Percentiles rank a stretch among this genome's conserved stretches.
Evolutionary conservation across 2,329 filamentous ascomycete species (phyloP).

Genomic region (Zarea fungicola): DNA sequence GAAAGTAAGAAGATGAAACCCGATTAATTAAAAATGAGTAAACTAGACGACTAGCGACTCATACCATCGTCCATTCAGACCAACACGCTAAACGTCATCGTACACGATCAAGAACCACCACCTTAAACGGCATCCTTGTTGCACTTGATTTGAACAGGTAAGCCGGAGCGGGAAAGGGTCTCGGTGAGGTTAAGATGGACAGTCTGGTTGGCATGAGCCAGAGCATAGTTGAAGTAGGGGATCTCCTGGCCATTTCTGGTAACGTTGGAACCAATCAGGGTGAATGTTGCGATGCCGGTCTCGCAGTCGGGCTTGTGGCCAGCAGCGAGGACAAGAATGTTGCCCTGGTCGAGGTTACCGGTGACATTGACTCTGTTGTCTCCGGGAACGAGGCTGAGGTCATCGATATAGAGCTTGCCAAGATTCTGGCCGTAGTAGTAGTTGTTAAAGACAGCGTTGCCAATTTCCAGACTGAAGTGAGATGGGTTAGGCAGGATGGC

Average conservation of each 20-base stretch:
- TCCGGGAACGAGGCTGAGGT: slow-evolving; percentile 56
- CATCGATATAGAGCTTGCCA: slow-evolving; percentile 52
- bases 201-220: slow-evolving; percentile 45
- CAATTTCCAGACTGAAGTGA: slow-evolving; percentile 59
- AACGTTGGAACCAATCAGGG: slow-evolving; percentile 49
- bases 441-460: slow-evolving; percentile 58
- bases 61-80: not conserved
- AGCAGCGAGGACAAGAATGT: slow-evolving; percentile 40
- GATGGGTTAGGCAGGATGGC: slow-evolving; percentile 60
- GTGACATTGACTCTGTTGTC: slow-evolving; percentile 51
- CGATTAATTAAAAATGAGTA: not conserved
- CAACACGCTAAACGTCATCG: not conserved
- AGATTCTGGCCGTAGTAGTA: slow-evolving; percentile 46
- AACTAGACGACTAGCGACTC: not conserved
- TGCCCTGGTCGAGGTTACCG: slow-evolving; percentile 45
- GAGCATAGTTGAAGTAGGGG: slow-evolving; percentile 51
- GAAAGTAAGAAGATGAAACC: not conserved
- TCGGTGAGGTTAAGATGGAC: slow-evolving; percentile 47
- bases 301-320: slow-evolving; percentile 44
- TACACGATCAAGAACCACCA: not conserved
- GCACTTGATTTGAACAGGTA: slow-evolving; percentile 1
- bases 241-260: slow-evolving; percentile 46
- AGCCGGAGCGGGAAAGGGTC: slow-evolving; percentile 29
- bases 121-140: not conserved
- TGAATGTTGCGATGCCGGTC: slow-evolving; percentile 48